Base-by-base conservation (phyloP, 306 rosid species). In the Trifolium fragiferum region DNA sequence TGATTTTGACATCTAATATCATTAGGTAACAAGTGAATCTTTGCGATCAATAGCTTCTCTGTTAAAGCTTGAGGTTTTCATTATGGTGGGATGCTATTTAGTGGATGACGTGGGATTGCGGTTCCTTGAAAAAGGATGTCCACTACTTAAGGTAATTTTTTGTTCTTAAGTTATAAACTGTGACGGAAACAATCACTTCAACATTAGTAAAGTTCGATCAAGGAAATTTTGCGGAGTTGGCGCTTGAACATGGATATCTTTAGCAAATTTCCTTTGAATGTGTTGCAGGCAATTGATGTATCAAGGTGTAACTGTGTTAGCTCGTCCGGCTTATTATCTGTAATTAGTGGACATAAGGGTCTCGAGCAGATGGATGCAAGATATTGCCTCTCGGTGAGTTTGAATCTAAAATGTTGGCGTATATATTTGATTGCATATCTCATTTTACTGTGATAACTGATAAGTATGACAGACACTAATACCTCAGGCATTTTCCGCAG, bases 281-380 rank as follows among this genome's bases (percentile, higher is more conserved):
- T 50, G 11, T 62, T 73, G 78, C 90, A 89, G 93, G 76, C 83
- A 38, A 83, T 89, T 84, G 87, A 89, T 70, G 85, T 89, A 73
- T 86, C 93, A 3, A 79, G 93, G 75, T 86, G 90, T 76, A 85
- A 71, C 61, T 82, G 81, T 66, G 73, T 89, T 66, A 82, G 81
- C 86, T 73, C 85, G 10, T 82, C 83, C 1, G 86, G 90, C 20
- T 67, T 86, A 72, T 58, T 76, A 74, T 82, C 93, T 11, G 14
- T 89, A 57, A 16, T 84, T 63, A 73, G 70, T 73, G 90, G 93
- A 50, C 93, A 82, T 59, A 65, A 50, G 5, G 68, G 67, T 71
- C 93, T 89, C 67, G 60, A 50, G 78, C 82, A 70, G 55, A 72
- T 89, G 70, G 74, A 43, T 76, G 90, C 85, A 33, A 81, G 85